phyloP scores from a whole-genome alignment of 164 flowering plant genomes.

The Brasenia schreberi region DNA sequence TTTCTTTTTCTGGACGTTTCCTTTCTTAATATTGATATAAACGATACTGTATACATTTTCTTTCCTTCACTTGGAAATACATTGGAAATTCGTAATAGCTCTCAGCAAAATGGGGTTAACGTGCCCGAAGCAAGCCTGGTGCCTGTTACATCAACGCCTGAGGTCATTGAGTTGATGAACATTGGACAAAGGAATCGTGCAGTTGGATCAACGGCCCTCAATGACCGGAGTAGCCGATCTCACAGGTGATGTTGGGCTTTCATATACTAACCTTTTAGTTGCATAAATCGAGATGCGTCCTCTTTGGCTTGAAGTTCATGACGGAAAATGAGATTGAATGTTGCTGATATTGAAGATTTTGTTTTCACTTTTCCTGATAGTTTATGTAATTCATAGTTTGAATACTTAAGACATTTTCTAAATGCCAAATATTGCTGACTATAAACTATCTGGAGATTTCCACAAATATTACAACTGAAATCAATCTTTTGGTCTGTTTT shows the following conservation, averaged over 20 bases:
- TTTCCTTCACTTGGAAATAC: slow-evolving; percentile 50
- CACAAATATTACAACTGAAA: too few relatives aligned
- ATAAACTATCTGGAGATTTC: too few relatives aligned
- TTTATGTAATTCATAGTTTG: too few relatives aligned
- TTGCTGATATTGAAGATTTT: too few relatives aligned
- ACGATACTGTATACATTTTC: not conserved
- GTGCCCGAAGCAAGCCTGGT: slow-evolving; percentile 93
- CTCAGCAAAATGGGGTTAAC: slow-evolving; percentile 72
- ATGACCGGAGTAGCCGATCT: slow-evolving; percentile 99
- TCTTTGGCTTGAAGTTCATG: too few relatives aligned
- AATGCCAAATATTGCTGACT: too few relatives aligned
- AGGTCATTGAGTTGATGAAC: slow-evolving; percentile 84
- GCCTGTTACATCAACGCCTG: slow-evolving; percentile 78
- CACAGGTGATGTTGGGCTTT: slow-evolving; percentile 48
- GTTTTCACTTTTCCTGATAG: too few relatives aligned
- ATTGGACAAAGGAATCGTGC: slow-evolving; percentile 90
- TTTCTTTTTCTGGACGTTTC: not conserved
- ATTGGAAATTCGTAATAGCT: slow-evolving; percentile 89
- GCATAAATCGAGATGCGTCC: not conserved
- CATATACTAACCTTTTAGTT: not conserved
- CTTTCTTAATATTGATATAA: not conserved
- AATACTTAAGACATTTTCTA: too few relatives aligned
- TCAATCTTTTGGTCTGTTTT: too few relatives aligned
- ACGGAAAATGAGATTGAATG: too few relatives aligned
- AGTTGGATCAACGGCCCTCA: slow-evolving; percentile 93